These are phyloP conservation scores for Aquilaria yunnanensis DNA, from an alignment of 345 rosid species.

Conservation along the genomic window DNA sequence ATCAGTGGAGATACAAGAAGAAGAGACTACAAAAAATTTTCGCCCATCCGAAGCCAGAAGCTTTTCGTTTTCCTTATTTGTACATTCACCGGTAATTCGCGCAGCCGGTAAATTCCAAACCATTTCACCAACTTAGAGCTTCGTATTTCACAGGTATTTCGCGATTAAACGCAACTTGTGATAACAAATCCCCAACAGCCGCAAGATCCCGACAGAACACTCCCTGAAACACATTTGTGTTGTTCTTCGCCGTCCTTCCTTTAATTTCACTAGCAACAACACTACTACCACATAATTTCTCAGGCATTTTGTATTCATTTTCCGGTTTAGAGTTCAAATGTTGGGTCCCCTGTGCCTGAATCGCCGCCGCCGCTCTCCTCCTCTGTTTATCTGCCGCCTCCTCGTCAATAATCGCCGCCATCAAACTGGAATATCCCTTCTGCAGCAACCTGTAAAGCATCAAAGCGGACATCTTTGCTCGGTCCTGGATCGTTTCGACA, in stretches of 20 bases:
- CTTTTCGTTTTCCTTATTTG: too few relatives aligned
- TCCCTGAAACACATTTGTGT: conserved; percentile 61
- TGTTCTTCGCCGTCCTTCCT: conserved; percentile 12
- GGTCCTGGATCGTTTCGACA: conserved; percentile 64
- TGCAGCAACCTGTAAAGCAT: conserved; percentile 80
- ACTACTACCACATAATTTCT: conserved; percentile 9
- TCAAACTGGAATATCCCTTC: conserved; percentile 63
- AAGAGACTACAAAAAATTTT: too few relatives aligned
- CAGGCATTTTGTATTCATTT: conserved; percentile 16
- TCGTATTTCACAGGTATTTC: conserved; percentile 78
- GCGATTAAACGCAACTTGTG: conserved; percentile 72
- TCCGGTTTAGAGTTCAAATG: conserved; percentile 18
- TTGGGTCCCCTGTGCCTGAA: conserved; percentile 35
- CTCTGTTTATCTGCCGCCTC: conserved; percentile 55
- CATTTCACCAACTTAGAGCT: conserved; percentile 72
- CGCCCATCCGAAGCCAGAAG: too few relatives aligned
- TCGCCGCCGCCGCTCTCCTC: conserved; percentile 43
- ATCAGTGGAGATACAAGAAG: too few relatives aligned
- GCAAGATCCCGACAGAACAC: conserved; percentile 91
- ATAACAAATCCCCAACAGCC: conserved; percentile 61
- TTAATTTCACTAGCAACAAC: conserved; percentile 18
- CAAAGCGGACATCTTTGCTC: conserved; percentile 74
- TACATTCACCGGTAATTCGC: not conserved
- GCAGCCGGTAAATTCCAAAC: conserved; percentile 22
- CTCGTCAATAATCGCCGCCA: conserved; percentile 56